phyloP scores from a whole-genome alignment of 2,329 filamentous ascomycete genomes.

The Paramyrothecium roridum region DNA sequence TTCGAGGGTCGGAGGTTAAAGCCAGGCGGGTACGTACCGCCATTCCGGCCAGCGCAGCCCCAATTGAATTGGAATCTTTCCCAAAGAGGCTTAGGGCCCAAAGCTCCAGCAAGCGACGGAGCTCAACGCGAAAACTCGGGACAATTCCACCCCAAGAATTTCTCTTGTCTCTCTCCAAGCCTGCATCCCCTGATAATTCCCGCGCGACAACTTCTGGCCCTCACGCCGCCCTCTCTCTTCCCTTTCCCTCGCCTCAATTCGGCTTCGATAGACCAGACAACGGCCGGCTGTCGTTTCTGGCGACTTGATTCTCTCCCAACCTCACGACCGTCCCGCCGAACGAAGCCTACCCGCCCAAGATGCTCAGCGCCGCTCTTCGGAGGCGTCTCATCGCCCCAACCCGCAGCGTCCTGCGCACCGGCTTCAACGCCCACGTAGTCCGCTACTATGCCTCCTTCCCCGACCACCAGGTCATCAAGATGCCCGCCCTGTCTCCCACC shows the following conservation, averaged over 20 bases:
- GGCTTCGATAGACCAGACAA: constrained; percentile 17
- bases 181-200: constrained; percentile 27
- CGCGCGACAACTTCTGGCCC: constrained; percentile 11
- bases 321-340: constrained; percentile 3
- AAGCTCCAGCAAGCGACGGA: constrained; percentile 30
- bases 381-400: constrained; percentile 56
- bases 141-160: constrained; percentile 33
- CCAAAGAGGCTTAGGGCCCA: constrained; percentile 27
- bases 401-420: constrained; percentile 47
- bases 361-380: constrained; percentile 63
- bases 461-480: constrained; percentile 90
- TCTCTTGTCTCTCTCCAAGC: constrained; percentile 17
- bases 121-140: constrained; percentile 40
- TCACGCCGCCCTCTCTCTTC: neutral
- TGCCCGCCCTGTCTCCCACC: constrained; percentile 96
- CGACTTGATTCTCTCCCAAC: constrained; percentile 23
- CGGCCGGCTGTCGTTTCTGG: constrained; percentile 11
- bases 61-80: constrained; percentile 21
- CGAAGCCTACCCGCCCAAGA: constrained; percentile 23
- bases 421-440: constrained; percentile 52
- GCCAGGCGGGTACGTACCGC: neutral
- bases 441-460: constrained; percentile 81
- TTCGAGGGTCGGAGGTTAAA: no score
- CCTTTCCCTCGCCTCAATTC: constrained; percentile 16
- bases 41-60: constrained; percentile 7